A percentile compares a stretch with the other conserved stretches of the same genome.
Evolutionary conservation across 495 filamentous ascomycete genomes (phyloP).

Genomic region (Trichoderma reesei): DNA sequence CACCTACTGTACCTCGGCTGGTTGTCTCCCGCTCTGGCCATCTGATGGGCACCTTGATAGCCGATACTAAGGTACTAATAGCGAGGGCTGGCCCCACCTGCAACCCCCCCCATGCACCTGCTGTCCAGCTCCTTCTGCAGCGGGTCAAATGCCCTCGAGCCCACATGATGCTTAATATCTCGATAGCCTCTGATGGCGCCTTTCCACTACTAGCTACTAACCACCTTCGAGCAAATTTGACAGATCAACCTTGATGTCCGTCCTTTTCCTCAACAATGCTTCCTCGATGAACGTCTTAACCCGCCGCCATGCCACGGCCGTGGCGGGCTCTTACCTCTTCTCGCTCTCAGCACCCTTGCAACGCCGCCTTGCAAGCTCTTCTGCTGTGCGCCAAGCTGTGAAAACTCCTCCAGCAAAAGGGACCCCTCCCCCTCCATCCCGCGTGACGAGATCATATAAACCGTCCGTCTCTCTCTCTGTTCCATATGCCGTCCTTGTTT

Average conservation of each 20-base stretch:
- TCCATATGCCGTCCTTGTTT: not conserved
- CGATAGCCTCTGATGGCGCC: not conserved
- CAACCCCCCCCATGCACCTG: too few relatives aligned
- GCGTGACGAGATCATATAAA: constrained; percentile 2
- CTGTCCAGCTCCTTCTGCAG: not conserved
- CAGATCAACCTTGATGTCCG: not conserved
- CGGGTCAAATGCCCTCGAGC: not conserved
- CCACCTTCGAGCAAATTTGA: not conserved
- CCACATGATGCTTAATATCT: not conserved
- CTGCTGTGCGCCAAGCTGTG: constrained; percentile 5
- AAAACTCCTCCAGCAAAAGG: constrained; percentile 1
- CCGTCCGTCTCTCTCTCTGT: not conserved
- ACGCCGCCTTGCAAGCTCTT: constrained; percentile 11
- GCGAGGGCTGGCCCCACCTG: too few relatives aligned
- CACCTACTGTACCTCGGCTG: not conserved
- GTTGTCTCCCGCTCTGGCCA: not conserved
- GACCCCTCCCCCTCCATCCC: not conserved
- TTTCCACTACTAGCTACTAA: not conserved
- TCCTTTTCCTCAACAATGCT: not conserved
- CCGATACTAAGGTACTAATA: not conserved
- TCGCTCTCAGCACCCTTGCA: not conserved
- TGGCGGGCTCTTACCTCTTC: not conserved
- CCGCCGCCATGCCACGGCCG: not conserved
- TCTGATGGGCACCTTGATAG: not conserved
- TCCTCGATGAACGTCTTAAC: constrained; percentile 9